phyloP scores from a whole-genome alignment of 192 early-diverging fungal genomes.

The Geranomyces variabilis region DNA sequence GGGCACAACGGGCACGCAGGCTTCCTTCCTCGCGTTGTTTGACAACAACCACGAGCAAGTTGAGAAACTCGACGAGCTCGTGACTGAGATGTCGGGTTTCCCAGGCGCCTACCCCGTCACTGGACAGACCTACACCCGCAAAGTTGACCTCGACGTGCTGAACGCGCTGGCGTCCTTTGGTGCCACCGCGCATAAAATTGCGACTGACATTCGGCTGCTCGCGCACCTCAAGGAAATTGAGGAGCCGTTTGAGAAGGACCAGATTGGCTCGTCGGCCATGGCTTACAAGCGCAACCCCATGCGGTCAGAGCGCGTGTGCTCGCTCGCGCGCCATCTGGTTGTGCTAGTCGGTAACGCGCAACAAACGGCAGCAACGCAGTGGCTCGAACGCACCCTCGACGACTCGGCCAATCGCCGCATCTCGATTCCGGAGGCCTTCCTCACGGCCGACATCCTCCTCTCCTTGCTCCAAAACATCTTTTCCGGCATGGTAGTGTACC shows the following conservation, averaged over 20 bases:
- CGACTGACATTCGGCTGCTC: constrained; percentile 92
- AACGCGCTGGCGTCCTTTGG: constrained; percentile 87
- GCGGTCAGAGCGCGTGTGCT: constrained; percentile 97
- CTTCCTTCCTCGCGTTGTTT: constrained; percentile 94
- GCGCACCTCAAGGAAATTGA: constrained; percentile 98
- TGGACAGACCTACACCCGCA: constrained; percentile 97
- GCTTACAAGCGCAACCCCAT: constrained; percentile 99
- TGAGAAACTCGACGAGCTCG: constrained; percentile 86
- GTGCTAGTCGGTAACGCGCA: constrained; percentile 83
- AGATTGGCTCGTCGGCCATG: constrained; percentile 98
- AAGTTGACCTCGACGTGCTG: constrained; percentile 94
- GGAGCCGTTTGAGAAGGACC: constrained; percentile 99
- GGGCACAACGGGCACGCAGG: constrained; percentile 98
- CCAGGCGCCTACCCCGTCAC: constrained; percentile 83
- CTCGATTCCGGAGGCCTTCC: constrained; percentile 93
- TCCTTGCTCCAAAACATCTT: constrained; percentile 95
- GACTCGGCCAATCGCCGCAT: constrained; percentile 97
- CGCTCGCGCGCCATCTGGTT: constrained; percentile 93
- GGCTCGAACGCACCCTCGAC: constrained; percentile 97
- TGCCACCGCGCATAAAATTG: constrained; percentile 95
- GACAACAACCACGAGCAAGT: constrained; percentile 93
- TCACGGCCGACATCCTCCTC: constrained; percentile 95
- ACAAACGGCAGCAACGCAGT: constrained; percentile 90
- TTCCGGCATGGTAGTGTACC: constrained; percentile 97
- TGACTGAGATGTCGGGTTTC: constrained; percentile 89